Base-by-base conservation (phyloP, 2,329 filamentous ascomycete genomes). In the Penicillium paneum region DNA sequence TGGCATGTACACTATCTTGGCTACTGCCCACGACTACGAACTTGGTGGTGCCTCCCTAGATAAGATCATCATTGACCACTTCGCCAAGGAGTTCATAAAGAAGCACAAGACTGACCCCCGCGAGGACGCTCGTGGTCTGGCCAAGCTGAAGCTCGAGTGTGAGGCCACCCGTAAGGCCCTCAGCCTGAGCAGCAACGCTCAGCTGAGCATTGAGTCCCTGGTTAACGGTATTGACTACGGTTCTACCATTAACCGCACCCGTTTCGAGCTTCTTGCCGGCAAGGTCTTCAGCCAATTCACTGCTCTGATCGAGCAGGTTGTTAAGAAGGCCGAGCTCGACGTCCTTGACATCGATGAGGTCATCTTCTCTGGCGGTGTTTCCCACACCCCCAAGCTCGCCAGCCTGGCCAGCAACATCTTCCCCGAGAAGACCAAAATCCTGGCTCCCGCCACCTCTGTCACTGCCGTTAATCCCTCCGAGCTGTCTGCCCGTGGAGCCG, bases 21-120 rank as follows among this genome's bases (percentile, higher is more conserved):
- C 94, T 19, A 96, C 93, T 12, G 85, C 88, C 29, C 94, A 97
- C 79, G 94, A 99, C 80, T 97, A 96, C 77, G 92, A 97, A 70
- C 89, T 93, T 64, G 87, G 90, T 53, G 94, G 94, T 69, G 82
- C 85, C 34, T 86, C 91, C 63, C 82, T 99, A 54, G 94, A 99
- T 79, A 84, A 94, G 73, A 88, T 93, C 46, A 82, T 99, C 55
- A 89, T 96, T 72, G 93, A 99, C 73, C 88, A 97, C 81, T 97
- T 97, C 66, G 89, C 93, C 66, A 99, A 99, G 82, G 94, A 99
- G 77, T 99, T 99, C 78, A 83, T 94, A 70, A 97, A 99, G 84
- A 96, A 96, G 83, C 85, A 97, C 83, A 88, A 87, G 78, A 84
- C 84, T 54, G 94, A 97, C 74, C 94, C 94, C 21, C 84, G 92